phyloP scores from a whole-genome alignment of 177 flowering plant genomes.

The Vitis hybrid region DNA sequence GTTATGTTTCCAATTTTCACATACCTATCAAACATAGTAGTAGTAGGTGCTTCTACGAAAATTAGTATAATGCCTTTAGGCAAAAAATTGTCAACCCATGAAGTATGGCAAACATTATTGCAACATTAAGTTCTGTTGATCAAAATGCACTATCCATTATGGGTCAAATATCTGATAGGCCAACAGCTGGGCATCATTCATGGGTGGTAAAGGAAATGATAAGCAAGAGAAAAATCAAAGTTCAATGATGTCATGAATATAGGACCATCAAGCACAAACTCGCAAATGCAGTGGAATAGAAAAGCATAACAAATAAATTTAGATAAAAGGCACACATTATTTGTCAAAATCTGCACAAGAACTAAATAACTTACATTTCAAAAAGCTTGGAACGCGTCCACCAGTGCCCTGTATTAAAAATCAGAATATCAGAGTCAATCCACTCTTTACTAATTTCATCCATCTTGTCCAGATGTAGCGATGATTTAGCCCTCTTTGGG shows the following conservation, averaged over 20 bases:
- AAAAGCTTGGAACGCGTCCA: constrained; percentile 74
- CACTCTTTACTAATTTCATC: constrained; percentile 63
- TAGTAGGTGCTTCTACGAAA: no score
- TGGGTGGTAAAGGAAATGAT: not conserved
- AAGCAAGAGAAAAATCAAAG: not conserved
- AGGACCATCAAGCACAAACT: not conserved
- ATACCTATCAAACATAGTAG: no score
- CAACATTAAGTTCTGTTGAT: no score
- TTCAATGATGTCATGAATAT: not conserved
- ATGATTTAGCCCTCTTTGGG: constrained; percentile 63
- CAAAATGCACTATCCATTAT: no score
- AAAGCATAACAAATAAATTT: not conserved
- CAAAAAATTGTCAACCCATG: no score
- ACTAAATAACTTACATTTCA: constrained; percentile 54
- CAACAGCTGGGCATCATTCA: not conserved
- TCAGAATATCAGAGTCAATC: constrained; percentile 70
- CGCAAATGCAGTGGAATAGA: not conserved
- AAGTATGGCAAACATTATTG: no score
- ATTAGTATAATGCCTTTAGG: no score
- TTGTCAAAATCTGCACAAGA: not conserved
- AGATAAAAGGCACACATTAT: no score
- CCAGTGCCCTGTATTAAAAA: constrained; percentile 92
- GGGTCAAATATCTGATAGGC: no score
- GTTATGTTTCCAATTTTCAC: no score
- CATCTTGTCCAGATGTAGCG: constrained; percentile 59